phyloP scores from a whole-genome alignment of 2,329 filamentous ascomycete species.

The Zarea fungicola region DNA sequence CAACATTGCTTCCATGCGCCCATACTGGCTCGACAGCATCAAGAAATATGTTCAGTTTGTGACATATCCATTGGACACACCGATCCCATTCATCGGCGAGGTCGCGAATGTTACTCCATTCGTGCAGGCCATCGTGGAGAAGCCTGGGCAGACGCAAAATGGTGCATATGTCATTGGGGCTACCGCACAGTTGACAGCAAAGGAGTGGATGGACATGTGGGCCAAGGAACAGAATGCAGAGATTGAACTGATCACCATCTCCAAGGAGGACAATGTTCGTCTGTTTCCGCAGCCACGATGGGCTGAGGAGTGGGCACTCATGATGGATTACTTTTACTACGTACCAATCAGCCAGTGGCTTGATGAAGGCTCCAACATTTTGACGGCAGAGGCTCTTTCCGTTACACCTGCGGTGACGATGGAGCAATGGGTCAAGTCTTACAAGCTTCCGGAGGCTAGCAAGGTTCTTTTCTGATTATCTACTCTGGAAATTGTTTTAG shows the following conservation, averaged over 20 bases:
- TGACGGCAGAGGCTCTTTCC: not conserved
- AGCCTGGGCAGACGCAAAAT: constrained; percentile 24
- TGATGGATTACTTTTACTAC: not conserved
- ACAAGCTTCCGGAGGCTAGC: constrained; percentile 1
- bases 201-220: constrained; percentile 27
- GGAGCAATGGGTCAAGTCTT: not conserved
- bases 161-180: constrained; percentile 26
- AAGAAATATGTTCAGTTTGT: constrained; percentile 26
- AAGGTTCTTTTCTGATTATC: not conserved
- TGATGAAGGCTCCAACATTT: not conserved
- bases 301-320: not conserved
- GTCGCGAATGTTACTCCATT: constrained; percentile 29
- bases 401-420: not conserved
- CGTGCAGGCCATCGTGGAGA: constrained; percentile 25
- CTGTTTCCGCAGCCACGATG: not conserved
- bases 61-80: constrained; percentile 20
- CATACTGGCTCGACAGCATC: constrained; percentile 11
- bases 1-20: constrained; percentile 14
- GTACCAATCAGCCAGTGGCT: not conserved
- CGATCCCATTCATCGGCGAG: constrained; percentile 27
- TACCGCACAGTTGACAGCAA: constrained; percentile 20
- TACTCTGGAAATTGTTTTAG: no score
- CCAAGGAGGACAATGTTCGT: not conserved
- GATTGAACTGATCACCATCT: not conserved
- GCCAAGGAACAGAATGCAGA: constrained; percentile 9